A percentile compares a stretch with the other conserved stretches of the same genome.
Conservation (phyloP, 305 asterid genomes). For the Solanum chacoense region DNA sequence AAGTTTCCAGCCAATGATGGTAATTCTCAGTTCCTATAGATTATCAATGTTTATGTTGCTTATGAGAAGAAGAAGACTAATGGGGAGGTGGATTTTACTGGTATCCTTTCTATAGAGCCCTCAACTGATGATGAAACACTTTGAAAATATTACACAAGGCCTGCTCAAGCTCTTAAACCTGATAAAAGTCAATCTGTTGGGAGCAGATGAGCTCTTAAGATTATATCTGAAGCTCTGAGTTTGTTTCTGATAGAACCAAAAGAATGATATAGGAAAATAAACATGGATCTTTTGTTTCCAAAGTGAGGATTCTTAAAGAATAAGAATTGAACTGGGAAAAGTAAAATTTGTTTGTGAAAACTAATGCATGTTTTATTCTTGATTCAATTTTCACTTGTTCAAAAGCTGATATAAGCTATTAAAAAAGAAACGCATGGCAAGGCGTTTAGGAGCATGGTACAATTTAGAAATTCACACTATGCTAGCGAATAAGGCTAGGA, state of each 20-base stretch:
- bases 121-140: not conserved
- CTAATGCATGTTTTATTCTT: not conserved
- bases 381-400: too few relatives aligned
- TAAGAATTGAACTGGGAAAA: not conserved
- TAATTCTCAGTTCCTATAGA: not conserved
- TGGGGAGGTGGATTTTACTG: not conserved
- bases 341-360: too few relatives aligned
- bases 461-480: too few relatives aligned
- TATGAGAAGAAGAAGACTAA: not conserved
- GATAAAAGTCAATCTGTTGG: too few relatives aligned
- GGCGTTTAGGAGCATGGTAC: too few relatives aligned
- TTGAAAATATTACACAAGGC: not conserved
- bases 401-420: too few relatives aligned
- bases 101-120: not conserved
- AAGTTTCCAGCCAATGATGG: not conserved
- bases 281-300: not conserved
- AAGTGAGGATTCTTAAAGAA: not conserved
- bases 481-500: too few relatives aligned
- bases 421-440: too few relatives aligned
- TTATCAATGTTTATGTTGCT: not conserved
- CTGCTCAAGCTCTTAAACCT: not conserved
- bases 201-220: not conserved
- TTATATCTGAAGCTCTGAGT: not conserved
- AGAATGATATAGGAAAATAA: not conserved
- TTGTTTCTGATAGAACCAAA: not conserved